Evolutionary conservation across 345 rosid species (phyloP), one percentile per base, ranked within the genome.

Genomic region (Dovyalis caffra): DNA sequence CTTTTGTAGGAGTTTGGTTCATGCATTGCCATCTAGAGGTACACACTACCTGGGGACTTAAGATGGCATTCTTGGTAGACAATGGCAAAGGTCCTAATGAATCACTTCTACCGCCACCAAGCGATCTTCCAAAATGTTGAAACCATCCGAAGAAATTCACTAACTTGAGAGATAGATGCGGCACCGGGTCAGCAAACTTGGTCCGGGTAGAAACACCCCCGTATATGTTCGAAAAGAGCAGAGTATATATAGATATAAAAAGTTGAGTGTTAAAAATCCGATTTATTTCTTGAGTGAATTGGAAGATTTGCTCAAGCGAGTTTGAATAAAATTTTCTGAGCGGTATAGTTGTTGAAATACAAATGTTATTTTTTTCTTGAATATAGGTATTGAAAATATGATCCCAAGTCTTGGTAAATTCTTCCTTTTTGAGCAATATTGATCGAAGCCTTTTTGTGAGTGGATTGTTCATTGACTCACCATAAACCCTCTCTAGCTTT

Each of bases 1-100:
- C 31, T 11, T 58, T 45, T 75, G 73, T 76, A 95, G 98, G 99
- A 20, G 95, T 95, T 31, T 95, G 98, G 99, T 93, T 95, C 80
- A 77, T 95, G 95, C 99, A 94, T 78, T 94, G 98, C 70, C 98
- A 94, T 87, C 79, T 95, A 82, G 99, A 95, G 83, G 87, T 93
- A 65, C 99, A 95, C 85, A 95, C 99, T 26, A 90, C 98, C 57
- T 95, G 99, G 99, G 99, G 99, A 69, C 83, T 95, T 14, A 95
- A 91, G 87, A 95, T 95, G 99, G 98, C 99, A 6, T 95, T 95
- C 77, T 78, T 91, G 83, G 99, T 93, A 81, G 97, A 90, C 51
- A 93, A 93, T 60, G 99, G 98, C 33, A 95, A 89, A 85, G 96
- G 95, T 45, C 94, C 91, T 8, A 90, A 88, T 28, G 74, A 93